phyloP scores from a whole-genome alignment of 495 filamentous ascomycete genomes.

The Geoglossum glabrum region DNA sequence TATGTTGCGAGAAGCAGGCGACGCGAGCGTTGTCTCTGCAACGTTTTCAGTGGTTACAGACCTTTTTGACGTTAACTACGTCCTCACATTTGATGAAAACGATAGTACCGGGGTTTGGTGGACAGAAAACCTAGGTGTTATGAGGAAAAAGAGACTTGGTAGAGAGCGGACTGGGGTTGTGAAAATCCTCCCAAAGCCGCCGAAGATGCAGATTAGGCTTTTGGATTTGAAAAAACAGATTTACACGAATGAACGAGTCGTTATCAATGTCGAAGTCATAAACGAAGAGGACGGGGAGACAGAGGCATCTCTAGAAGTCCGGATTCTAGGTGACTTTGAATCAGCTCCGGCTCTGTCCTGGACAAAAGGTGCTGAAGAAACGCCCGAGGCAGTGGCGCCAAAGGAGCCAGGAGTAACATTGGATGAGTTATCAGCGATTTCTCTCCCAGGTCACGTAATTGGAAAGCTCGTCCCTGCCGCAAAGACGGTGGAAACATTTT shows the following conservation, averaged over 20 bases:
- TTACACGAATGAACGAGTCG: conserved; percentile 62
- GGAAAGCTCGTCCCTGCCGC: conserved; percentile 23
- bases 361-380: not conserved
- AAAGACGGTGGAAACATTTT: conserved; percentile 25
- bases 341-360: conserved; percentile 29
- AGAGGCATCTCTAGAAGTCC: conserved; percentile 44
- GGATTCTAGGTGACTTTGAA: conserved; percentile 38
- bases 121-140: conserved; percentile 24
- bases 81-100: conserved; percentile 29
- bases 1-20: conserved; percentile 61
- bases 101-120: conserved; percentile 32
- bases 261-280: conserved; percentile 42
- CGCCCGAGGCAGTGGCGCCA: not conserved
- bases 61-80: conserved; percentile 46
- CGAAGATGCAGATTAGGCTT: conserved; percentile 62
- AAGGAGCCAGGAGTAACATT: conserved; percentile 8
- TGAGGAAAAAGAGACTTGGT: conserved; percentile 20
- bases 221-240: conserved; percentile 43
- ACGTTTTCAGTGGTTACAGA: conserved; percentile 40
- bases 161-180: conserved; percentile 27
- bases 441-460: conserved; percentile 22
- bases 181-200: conserved; percentile 69
- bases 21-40: conserved; percentile 43
- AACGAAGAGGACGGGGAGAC: conserved; percentile 77
- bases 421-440: not conserved